Conservation (phyloP, 768 basidiomycete genomes). For the Suillus hirtellus region DNA sequence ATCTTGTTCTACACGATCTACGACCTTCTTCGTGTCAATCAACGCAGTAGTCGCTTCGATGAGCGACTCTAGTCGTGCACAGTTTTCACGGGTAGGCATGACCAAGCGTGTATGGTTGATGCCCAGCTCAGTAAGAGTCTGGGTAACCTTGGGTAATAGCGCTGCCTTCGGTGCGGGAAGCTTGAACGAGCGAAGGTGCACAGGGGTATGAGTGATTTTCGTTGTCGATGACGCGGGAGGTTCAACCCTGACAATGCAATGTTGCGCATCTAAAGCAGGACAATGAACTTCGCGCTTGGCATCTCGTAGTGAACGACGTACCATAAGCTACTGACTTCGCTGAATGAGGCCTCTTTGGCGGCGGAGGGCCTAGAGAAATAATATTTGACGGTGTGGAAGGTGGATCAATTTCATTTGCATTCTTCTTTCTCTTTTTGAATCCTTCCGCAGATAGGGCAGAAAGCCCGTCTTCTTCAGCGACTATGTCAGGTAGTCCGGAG, state of each 20-base stretch:
- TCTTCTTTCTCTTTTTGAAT: constrained; percentile 57
- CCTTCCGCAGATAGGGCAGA: constrained; percentile 46
- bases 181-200: constrained; percentile 84
- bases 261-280: constrained; percentile 51
- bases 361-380: constrained; percentile 38
- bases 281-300: constrained; percentile 18
- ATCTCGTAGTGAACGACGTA: constrained; percentile 27
- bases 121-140: constrained; percentile 75
- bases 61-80: constrained; percentile 69
- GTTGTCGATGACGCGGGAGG: constrained; percentile 47
- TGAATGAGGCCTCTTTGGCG: constrained; percentile 41
- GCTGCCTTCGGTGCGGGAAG: constrained; percentile 77
- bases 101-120: constrained; percentile 74
- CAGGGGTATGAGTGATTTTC: constrained; percentile 79
- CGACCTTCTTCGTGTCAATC: constrained; percentile 85
- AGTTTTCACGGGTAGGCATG: constrained; percentile 91
- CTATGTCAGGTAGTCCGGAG: constrained; percentile 76
- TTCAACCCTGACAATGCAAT: constrained; percentile 77
- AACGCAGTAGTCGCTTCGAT: constrained; percentile 70
- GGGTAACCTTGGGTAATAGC: constrained; percentile 72
- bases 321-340: constrained; percentile 63
- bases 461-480: constrained; percentile 60
- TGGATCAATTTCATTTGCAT: constrained; percentile 32
- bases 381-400: constrained; percentile 37
- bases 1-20: constrained; percentile 88